phyloP scores from a whole-genome alignment of 768 basidiomycete genomes.

The Russula emetica region DNA sequence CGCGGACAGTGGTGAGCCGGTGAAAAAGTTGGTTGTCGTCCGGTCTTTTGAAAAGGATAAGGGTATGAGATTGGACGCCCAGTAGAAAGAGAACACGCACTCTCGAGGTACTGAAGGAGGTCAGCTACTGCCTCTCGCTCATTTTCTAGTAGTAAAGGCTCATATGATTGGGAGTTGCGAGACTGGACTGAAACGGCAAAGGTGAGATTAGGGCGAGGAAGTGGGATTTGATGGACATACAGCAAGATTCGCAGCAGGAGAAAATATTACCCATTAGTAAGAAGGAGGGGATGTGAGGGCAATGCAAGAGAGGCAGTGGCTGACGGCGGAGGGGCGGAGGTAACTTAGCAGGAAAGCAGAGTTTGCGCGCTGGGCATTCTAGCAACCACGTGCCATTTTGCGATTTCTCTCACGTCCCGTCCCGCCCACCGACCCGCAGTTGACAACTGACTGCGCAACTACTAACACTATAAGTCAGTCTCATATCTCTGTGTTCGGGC shows the following conservation, averaged over 20 bases:
- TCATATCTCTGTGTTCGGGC: conserved; percentile 3
- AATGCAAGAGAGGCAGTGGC: conserved; percentile 22
- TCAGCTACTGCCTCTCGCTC: conserved; percentile 98
- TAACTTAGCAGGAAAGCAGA: neutral
- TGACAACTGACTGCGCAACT: conserved; percentile 15
- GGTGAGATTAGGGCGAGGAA: conserved; percentile 20
- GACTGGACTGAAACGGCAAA: conserved; percentile 54
- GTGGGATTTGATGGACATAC: conserved; percentile 40
- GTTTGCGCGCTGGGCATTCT: neutral
- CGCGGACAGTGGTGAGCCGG: conserved; percentile 85
- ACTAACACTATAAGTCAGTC: neutral
- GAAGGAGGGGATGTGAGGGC: conserved; percentile 11
- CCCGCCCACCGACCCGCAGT: neutral
- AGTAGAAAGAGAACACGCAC: conserved; percentile 45
- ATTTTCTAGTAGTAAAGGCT: conserved; percentile 82
- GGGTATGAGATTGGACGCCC: neutral
- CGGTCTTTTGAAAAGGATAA: conserved; percentile 59
- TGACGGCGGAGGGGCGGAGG: conserved; percentile 5
- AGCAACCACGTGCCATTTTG: conserved; percentile 12
- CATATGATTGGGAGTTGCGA: conserved; percentile 81
- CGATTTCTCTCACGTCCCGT: neutral
- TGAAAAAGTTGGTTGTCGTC: conserved; percentile 97
- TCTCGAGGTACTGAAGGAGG: conserved; percentile 94
- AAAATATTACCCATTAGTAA: conserved; percentile 63
- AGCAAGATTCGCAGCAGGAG: conserved; percentile 83